Base-by-base conservation (phyloP, 2,329 filamentous ascomycete species). In the Penicillium glabrum region DNA sequence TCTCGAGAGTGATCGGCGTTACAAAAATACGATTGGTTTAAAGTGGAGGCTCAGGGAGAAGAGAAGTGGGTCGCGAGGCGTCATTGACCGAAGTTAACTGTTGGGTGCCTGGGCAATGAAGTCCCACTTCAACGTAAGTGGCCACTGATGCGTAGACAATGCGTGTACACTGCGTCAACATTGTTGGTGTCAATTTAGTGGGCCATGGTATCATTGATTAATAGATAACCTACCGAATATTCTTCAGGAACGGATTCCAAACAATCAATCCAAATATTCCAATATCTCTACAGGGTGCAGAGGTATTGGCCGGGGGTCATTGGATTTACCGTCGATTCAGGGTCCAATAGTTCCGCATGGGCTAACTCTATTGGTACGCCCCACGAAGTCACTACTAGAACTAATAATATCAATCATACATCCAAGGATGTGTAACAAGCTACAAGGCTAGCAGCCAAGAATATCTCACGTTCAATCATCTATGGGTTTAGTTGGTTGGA, bases 41-140 rank as follows among this genome's bases (percentile, higher is more conserved):
- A 13, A 26, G 41, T 23, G 46, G 51, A 53, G 51, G 44, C 51
- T 53, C 51, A 53, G 41, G 23, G 14, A 46, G 51, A 24, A 21
- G 26, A 49, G 26, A 14, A 47, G 51, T 53, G 51, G 51, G 33
- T 35, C 44, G 1, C 11, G 43, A 29, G 35, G 44, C 51, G 51
- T 53, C 51, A 53, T 48, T 39, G 23, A 43, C 16, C 26, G 19
- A 21, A 27, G 37, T 39, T 29, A 24, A 41, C 21, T 50, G 14
- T 23, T 16, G 21, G 47, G 47, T 50, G 47, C 33, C 47, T 50
- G 47, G 46, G 31, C 46, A 29, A 24, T 49, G 46, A 23, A 33
- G 46, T 3, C 21, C 46, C 46, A 39, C 31, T 48, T 10, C 9
- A 13, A 31, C 46, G 46, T 47, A 27, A 47, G 26, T 47, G 46